Evolutionary conservation across 2,329 filamentous ascomycete species (phyloP), one percentile per base, ranked within the genome.

Genomic region (Dichotomopilus funicola): DNA sequence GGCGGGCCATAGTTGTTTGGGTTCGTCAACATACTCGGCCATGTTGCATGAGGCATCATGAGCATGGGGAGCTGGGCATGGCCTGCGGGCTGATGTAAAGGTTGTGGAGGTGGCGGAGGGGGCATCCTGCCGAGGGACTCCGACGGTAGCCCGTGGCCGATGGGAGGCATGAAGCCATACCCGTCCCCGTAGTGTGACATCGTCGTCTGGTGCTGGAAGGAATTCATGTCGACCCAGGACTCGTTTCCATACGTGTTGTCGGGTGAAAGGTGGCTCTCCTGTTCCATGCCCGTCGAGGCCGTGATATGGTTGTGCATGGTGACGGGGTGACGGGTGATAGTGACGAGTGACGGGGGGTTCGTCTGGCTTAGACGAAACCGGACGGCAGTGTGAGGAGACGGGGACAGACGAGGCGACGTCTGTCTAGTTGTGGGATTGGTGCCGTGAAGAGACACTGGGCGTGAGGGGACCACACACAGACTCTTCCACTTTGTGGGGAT

Each of bases 1-100:
- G 57, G 48, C 34, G 61, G 54, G 6, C 56, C 57, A 43, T 83
- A 89, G 62, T 71, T 81, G 44, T 81, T 77, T 45, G 88, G 86
- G 61, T 86, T 87, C 46, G 86, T 88, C 68, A 92, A 75, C 80
- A 91, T 87, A 69, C 88, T 92, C 6, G 89, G 89, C 89, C 89
- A 95, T 50, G 78, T 70, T 60, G 86, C 79, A 47, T 78, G 78
- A 27, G 86, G 84, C 75, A 88, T 87, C 64, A 89, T 85, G 61
- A 91, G 74, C 67, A 88, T 86, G 27, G 88, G 82, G 19, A 88
- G 72, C 59, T 82, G 81, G 8, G 73, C 65, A 53, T 75, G 72
- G 63, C 79, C 66, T 60, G 72, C 65, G 42, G 71, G 67, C 11
- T 78, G 70, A 38, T 81, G 77, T 63, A 83, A 78, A 62, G 73